Conservation (phyloP, 345 rosid species). For the Populus pruinosa region DNA sequence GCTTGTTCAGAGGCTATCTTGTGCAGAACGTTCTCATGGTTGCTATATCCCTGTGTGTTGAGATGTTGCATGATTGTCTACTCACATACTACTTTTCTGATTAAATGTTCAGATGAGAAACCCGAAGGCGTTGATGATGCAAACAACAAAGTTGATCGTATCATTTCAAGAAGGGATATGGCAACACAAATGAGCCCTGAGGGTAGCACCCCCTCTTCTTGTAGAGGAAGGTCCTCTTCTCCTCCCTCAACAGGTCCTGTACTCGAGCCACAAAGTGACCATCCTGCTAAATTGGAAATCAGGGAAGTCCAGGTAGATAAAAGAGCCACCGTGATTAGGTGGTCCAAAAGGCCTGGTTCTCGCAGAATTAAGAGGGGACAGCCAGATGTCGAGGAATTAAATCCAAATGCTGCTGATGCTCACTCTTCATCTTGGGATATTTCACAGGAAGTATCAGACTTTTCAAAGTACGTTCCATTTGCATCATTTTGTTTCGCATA, state of each 20-base stretch:
- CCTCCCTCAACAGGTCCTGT: conserved; percentile 40
- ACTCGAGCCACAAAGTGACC: conserved; percentile 30
- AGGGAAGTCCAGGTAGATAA: conserved; percentile 83
- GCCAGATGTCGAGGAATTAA: conserved; percentile 40
- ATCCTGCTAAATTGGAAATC: conserved; percentile 47
- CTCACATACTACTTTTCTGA: background rate
- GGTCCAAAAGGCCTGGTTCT: conserved; percentile 52
- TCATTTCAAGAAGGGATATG: conserved; percentile 69
- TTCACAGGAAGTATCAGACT: conserved; percentile 52
- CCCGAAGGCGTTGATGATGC: conserved; percentile 31
- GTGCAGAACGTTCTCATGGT: background rate
- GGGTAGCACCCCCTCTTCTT: conserved; percentile 40
- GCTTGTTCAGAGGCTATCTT: background rate
- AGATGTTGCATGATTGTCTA: background rate
- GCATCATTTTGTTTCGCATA: background rate
- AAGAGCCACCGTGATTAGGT: conserved; percentile 49
- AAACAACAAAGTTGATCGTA: conserved; percentile 40
- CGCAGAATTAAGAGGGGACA: conserved; percentile 38
- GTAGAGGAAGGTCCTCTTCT: conserved; percentile 40
- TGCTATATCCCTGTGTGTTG: background rate
- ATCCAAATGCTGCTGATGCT: conserved; percentile 24
- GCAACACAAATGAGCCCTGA: conserved; percentile 92
- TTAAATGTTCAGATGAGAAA: conserved; percentile 53
- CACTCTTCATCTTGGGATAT: conserved; percentile 53
- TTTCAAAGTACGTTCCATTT: conserved; percentile 51